Evolutionary conservation across 2,329 filamentous ascomycete species (phyloP).

Genomic region (Talaromyces sp.): DNA sequence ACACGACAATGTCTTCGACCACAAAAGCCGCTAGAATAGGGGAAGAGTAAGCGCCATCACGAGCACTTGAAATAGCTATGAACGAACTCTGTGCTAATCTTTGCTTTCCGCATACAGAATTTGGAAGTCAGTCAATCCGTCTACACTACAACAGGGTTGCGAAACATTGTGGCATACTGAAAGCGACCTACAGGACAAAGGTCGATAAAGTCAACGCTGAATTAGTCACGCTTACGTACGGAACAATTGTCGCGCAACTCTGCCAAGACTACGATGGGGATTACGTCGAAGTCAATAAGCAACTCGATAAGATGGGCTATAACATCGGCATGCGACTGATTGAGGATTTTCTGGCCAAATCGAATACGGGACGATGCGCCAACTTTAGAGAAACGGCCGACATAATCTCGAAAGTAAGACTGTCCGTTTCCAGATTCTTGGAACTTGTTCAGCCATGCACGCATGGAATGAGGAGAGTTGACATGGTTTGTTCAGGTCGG

Average conservation of each 20-base stretch:
- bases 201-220: conserved; percentile 98
- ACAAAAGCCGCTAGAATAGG: conserved; percentile 66
- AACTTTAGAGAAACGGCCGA: conserved; percentile 97
- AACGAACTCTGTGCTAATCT: neutral
- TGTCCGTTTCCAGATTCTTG: neutral
- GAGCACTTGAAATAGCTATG: neutral
- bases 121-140: conserved; percentile 73
- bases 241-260: conserved; percentile 92
- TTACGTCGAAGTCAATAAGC: conserved; percentile 93
- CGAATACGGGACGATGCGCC: conserved; percentile 78
- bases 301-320: conserved; percentile 98
- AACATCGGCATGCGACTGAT: conserved; percentile 95
- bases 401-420: conserved; percentile 78
- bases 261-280: conserved; percentile 95
- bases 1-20: conserved; percentile 48
- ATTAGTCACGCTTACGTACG: conserved; percentile 94
- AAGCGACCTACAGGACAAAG: conserved; percentile 62
- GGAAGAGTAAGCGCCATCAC: conserved; percentile 62
- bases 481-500: conserved; percentile 62
- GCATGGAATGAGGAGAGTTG: neutral
- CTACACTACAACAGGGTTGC: neutral
- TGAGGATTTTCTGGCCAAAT: conserved; percentile 96
- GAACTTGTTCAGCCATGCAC: neutral
- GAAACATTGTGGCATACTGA: neutral
- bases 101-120: conserved; percentile 55